Conservation (phyloP, 2,329 filamentous ascomycete species). For the Grosmannia serpens region DNA sequence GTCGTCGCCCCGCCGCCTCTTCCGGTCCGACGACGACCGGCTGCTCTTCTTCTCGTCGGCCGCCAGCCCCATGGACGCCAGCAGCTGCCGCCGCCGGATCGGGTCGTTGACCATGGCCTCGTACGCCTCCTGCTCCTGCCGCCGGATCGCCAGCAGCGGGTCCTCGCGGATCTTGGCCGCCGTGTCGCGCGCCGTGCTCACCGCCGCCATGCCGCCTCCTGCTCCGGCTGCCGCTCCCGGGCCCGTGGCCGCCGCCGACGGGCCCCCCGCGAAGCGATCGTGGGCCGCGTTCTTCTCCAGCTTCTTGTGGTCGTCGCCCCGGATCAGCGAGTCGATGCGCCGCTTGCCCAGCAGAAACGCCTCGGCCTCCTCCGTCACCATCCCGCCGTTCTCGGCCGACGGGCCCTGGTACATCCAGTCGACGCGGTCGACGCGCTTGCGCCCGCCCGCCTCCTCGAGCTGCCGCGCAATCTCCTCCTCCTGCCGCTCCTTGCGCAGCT, state of each 20-base stretch:
- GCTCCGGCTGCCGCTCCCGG: background rate
- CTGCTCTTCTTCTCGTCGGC: conserved; percentile 26
- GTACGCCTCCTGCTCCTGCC: conserved; percentile 74
- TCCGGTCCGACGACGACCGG: background rate
- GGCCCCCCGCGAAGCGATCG: conserved; percentile 48
- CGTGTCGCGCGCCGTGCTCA: conserved; percentile 58
- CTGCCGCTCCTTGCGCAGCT: conserved; percentile 85
- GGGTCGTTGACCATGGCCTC: conserved; percentile 72
- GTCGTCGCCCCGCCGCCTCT: conserved; percentile 19
- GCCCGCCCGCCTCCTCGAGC: conserved; percentile 78
- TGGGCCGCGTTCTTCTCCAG: conserved; percentile 61
- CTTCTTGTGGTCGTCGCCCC: conserved; percentile 70
- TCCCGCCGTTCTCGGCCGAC: conserved; percentile 58
- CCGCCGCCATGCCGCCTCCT: background rate
- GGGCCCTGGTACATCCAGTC: conserved; percentile 98
- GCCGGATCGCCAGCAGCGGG: conserved; percentile 85
- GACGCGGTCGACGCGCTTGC: conserved; percentile 68
- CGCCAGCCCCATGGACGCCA: conserved; percentile 49
- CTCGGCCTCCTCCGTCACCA: conserved; percentile 76
- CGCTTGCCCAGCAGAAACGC: conserved; percentile 88
- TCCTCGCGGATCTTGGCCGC: conserved; percentile 82
- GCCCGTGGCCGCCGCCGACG: background rate
- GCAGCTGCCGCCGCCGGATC: conserved; percentile 52
- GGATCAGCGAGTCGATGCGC: conserved; percentile 70
- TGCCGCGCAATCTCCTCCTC: conserved; percentile 86